Percentiles rank a stretch among this genome's conserved stretches.
Evolutionary conservation across 2,329 filamentous ascomycete species (phyloP).

Genomic region (Arachnopeziza araneosa): DNA sequence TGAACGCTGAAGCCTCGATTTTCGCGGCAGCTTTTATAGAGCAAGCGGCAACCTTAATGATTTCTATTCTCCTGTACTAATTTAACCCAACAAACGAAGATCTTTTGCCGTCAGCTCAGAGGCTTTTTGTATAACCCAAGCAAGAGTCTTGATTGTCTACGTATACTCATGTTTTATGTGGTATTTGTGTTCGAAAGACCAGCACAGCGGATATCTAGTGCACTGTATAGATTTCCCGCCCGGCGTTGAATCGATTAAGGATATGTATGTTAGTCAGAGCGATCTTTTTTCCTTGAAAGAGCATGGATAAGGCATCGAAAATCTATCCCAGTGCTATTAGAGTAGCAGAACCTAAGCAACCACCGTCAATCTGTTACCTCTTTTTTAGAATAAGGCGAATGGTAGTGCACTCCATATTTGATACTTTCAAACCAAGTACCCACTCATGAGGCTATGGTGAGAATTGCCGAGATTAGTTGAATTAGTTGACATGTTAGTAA

Average conservation of each 20-base stretch:
- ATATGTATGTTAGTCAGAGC: not conserved
- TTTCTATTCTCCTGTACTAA: constrained; percentile 30
- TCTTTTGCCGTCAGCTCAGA: constrained; percentile 19
- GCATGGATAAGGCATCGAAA: not conserved
- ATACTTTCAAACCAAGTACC: no score
- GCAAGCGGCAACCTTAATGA: constrained; percentile 5
- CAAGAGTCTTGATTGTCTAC: constrained; percentile 20
- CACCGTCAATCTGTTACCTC: not conserved
- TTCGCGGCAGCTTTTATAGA: constrained; percentile 1
- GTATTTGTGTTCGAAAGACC: constrained; percentile 15
- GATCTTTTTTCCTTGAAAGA: not conserved
- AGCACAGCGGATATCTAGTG: constrained; percentile 23
- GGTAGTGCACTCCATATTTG: no score
- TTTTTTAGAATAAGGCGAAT: not conserved
- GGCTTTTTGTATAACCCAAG: constrained; percentile 28
- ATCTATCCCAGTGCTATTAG: not conserved
- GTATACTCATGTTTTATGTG: constrained; percentile 21
- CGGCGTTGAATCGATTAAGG: constrained; percentile 19
- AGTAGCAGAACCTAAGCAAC: not conserved
- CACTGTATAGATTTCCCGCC: constrained; percentile 19
- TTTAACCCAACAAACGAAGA: constrained; percentile 21
- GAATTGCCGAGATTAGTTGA: no score
- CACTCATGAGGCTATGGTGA: no score
- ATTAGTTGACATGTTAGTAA: no score
- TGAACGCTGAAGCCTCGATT: constrained; percentile 11